A percentile compares a stretch with the other conserved stretches of the same genome.
These are phyloP conservation scores for Monilinia aucupariae DNA, from an alignment of 2,329 filamentous ascomycete genomes.

Conservation along the genomic window DNA sequence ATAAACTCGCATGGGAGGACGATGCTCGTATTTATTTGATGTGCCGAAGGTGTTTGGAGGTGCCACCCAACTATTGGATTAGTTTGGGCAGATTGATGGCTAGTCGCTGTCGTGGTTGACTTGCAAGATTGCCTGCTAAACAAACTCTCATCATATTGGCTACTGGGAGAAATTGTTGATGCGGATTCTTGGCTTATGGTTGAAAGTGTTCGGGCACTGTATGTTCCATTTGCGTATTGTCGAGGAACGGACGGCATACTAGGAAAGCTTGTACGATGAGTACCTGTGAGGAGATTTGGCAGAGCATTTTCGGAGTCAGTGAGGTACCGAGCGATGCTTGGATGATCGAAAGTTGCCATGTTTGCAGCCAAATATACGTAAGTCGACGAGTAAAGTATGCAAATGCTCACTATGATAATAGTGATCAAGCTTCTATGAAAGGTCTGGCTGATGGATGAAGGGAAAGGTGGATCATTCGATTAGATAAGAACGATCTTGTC, in stretches of 20 bases:
- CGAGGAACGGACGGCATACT: neutral
- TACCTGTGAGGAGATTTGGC: neutral
- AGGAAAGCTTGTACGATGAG: neutral
- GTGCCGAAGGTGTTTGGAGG: constrained; percentile 4
- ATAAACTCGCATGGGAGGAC: constrained; percentile 29
- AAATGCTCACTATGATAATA: neutral
- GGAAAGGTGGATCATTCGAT: constrained; percentile 1
- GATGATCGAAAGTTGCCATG: constrained; percentile 1
- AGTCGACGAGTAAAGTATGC: neutral
- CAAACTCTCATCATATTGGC: neutral
- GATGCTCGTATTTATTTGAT: constrained; percentile 15
- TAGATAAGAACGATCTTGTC: constrained; percentile 9
- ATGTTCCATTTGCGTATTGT: neutral
- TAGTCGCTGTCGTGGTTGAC: constrained; percentile 4
- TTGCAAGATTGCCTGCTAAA: constrained; percentile 4
- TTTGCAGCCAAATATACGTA: neutral
- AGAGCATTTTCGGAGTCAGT: constrained; percentile 5
- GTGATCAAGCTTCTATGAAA: neutral
- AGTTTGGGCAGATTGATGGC: neutral
- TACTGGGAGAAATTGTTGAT: neutral
- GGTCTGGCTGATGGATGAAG: neutral
- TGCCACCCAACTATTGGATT: neutral
- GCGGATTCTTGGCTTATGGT: neutral
- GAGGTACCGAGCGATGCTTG: neutral
- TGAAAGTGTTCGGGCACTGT: neutral